Evolutionary conservation across 2,329 filamentous ascomycete species (phyloP), one percentile per base, ranked within the genome.

Genomic region (Aspergillus proliferans): DNA sequence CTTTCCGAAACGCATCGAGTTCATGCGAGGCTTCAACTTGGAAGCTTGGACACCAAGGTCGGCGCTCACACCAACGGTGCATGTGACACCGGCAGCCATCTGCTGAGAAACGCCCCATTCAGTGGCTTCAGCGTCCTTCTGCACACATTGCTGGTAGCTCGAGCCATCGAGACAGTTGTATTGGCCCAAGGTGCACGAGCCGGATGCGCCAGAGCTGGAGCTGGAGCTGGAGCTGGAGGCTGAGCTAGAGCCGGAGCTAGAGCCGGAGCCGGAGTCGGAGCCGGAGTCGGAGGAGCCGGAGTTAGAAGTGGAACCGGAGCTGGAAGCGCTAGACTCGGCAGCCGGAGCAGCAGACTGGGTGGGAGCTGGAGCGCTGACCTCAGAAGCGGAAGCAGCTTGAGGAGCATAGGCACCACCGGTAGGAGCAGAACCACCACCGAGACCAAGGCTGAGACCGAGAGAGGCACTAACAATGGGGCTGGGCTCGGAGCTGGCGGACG

Each of bases 91-190:
- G 1, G 70, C 54, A 1, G 81, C 75, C 73, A 84, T 74, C 33
- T 66, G 57, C 50, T 77, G 71, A 36, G 71, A 52, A 5, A 57
- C 59, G 15, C 76, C 75, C 82, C 82, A 85, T 47, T 64, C 56
- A 5, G 81, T 81, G 12, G 73, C 77, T n/a, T 79, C 81, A 9
- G 26, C 26, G 12, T 30, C 26, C 26, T 30, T 30, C 4, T 30
- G 26, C 26, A 30, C 26, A 57, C 82, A 85, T 48, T 80, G 80
- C 67, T 84, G 81, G 73, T 82, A 85, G 45, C 74, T 71, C 21
- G 64, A 67, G 45, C 80, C 80, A 15, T 67, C 71, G 22, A 82
- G 67, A 61, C 82, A 85, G 66, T 80, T 78, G 79, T 79, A 85
- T 14, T 65, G 57, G 18, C 82, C 82, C 57, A 84, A 80, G 3